Conservation (phyloP, 225 moss, liverwort and hornwort genomes). For the Ulota crispa region DNA sequence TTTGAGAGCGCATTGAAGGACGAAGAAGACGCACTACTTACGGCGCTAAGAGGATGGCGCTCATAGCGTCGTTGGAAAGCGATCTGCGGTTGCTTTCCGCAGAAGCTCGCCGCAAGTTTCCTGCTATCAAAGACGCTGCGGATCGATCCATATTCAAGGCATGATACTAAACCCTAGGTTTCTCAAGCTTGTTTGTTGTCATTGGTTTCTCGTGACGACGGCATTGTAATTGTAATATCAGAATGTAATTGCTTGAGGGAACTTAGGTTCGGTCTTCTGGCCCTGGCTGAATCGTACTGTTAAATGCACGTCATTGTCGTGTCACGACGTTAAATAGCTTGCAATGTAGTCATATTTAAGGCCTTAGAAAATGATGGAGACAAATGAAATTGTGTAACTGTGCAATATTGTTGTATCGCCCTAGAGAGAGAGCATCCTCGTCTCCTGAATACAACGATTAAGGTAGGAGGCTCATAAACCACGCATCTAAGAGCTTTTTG, state of each 20-base stretch:
- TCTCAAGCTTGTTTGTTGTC: background rate
- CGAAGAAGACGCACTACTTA: slow-evolving; percentile 12
- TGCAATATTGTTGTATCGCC: background rate
- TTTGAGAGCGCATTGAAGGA: slow-evolving; percentile 8
- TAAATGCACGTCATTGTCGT: background rate
- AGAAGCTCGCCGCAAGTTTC: slow-evolving; percentile 95
- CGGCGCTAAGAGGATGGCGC: slow-evolving; percentile 69
- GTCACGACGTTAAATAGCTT: background rate
- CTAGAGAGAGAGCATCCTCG: background rate
- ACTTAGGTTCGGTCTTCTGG: background rate
- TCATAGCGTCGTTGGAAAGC: slow-evolving; percentile 86
- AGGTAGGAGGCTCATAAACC: no score
- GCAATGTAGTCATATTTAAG: background rate
- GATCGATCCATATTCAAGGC: slow-evolving; percentile 93
- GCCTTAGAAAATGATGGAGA: background rate
- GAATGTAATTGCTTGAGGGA: background rate
- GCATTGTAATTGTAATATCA: background rate
- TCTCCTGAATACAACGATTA: slow-evolving; percentile 5
- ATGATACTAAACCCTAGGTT: slow-evolving; percentile 20
- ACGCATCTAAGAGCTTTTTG: no score
- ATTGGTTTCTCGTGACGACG: background rate
- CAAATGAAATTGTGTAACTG: background rate
- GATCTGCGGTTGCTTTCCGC: slow-evolving; percentile 86
- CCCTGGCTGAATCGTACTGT: slow-evolving; percentile 4
- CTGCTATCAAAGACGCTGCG: slow-evolving; percentile 84